Evolutionary conservation across 2,329 filamentous ascomycete genomes (phyloP), one percentile per base, ranked within the genome.

Genomic region (Geosmithia putterillii): DNA sequence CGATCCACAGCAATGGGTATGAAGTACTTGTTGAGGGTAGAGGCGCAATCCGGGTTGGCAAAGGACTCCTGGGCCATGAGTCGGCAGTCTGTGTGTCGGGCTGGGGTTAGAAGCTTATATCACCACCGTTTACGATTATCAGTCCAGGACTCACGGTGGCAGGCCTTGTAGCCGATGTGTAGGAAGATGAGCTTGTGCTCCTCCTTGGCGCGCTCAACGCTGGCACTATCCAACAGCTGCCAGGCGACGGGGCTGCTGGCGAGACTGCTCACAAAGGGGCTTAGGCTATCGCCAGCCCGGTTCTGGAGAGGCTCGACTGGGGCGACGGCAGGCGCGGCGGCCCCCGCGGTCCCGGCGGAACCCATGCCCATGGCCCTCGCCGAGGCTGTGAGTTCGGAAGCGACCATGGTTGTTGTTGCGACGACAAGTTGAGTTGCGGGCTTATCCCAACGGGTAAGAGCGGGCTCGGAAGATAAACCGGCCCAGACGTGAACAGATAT

Each of bases 31-130:
- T 96, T 98, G 32, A 98, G 72, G 45, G 95, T 71, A 20, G 76
- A 66, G 15, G 92, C 88, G 47, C 95, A 81, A 48, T 87, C 79
- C 2, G 76, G 69, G 51, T 94, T 86, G 58, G 82, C 81, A 61
- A 98, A 96, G 18, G 86, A 90, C 62, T 98, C 92, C 50, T 83
- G 80, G 51, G 86, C 84, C 78, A 95, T 95, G 48, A 96, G 83
- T 65, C 92, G 86, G 59, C 81, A 87, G 69, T 83, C 83, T 86
- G 25, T n/a, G n/a, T 1, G 9, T 34, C 15, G 10, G 36, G 55
- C 44, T 60, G 57, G 37, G 10, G 19, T 21, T 39, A 39, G 18
- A 8, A 38, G n/a, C 34, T 3, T 41, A 10, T 14, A n/a, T 21
- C n/a, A n/a, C n/a, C n/a, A n/a, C n/a, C n/a, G n/a, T n/a, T n/a